Conservation (phyloP, 495 filamentous ascomycete species). For the Aspergillus asperescens region DNA sequence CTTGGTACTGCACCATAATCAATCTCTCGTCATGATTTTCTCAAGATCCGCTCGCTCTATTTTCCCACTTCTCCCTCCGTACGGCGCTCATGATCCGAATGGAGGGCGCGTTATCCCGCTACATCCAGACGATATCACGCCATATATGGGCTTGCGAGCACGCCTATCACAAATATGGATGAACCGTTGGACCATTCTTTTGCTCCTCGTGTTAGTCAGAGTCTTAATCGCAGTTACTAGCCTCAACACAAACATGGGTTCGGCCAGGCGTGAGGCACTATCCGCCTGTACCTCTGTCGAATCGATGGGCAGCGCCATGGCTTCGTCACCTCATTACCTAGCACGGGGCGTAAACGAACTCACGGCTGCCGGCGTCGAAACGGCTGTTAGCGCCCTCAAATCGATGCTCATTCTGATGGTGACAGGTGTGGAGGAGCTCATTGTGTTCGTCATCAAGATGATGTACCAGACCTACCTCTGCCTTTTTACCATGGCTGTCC, state of each 20-base stretch:
- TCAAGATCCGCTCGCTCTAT: conserved; percentile 29
- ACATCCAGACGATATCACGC: conserved; percentile 78
- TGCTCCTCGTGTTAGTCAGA: conserved; percentile 77
- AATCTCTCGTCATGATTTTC: conserved; percentile 28
- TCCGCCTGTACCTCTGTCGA: conserved; percentile 90
- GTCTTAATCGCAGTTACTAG: conserved; percentile 66
- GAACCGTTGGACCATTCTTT: conserved; percentile 91
- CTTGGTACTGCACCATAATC: not conserved
- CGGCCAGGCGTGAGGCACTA: conserved; percentile 74
- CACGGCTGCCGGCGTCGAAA: conserved; percentile 69
- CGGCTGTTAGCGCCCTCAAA: conserved; percentile 70
- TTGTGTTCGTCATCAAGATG: conserved; percentile 86
- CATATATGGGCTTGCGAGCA: conserved; percentile 85
- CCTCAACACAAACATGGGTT: conserved; percentile 64
- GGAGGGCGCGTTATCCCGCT: conserved; percentile 27
- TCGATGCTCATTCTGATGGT: conserved; percentile 69
- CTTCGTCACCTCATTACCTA: conserved; percentile 94
- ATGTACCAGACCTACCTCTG: conserved; percentile 85
- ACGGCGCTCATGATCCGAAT: conserved; percentile 39
- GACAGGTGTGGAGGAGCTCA: conserved; percentile 77
- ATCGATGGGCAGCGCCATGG: conserved; percentile 89
- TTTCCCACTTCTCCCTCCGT: conserved; percentile 43
- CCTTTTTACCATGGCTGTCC: conserved; percentile 72
- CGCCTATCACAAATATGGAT: conserved; percentile 93
- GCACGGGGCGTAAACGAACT: conserved; percentile 82